Base-by-base conservation (phyloP, 148 eudicot genomes). In the Gaultheria prostrata region DNA sequence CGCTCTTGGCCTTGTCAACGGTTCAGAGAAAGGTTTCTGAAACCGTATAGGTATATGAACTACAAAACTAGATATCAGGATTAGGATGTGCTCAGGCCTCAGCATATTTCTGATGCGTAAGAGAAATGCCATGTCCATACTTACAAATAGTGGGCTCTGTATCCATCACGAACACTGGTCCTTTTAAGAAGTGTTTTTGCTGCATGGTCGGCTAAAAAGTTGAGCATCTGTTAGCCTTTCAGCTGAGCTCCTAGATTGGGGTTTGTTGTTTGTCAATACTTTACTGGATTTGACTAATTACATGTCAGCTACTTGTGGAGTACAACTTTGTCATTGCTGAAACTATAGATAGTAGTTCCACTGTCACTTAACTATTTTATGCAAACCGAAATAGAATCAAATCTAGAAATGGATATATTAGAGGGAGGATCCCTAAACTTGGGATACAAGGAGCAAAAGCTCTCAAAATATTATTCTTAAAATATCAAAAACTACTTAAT, bases 261-360 rank as follows among this genome's bases (percentile, higher is more conserved):
- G 65, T 14, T 77, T 77, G 3, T 33, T n/a, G 32, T 48, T 11
- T 35, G 17, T 35, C n/a, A n/a, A 18, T 17, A 39, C 48, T 18
- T 20, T 35, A 12, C 49, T 77, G 13, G 63, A 35, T 56, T 78
- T 78, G 46, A 53, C 2, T 21, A 79, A 35, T 79, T 56, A 78
- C 67, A 53, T 54, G 14, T 54, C 61, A 77, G 59, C 32, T 49
- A 56, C 67, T 78, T 78, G 80, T 33, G n/a, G 15, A 53, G 80
- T 48, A 33, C 76, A 12, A 77, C 32, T 65, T 39, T 56, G 0
- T 30, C 46, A 65, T 48, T 82, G 65, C 7, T 83, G 57, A 15
- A 65, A 39, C 8, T 12, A 48, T 30, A 51, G n/a, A 59, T 39
- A 20, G 0, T 59, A 77, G 48, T 83, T 71, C 76, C 18, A 1